phyloP scores from a whole-genome alignment of 495 filamentous ascomycete species.

The Daldinia bambusicola region DNA sequence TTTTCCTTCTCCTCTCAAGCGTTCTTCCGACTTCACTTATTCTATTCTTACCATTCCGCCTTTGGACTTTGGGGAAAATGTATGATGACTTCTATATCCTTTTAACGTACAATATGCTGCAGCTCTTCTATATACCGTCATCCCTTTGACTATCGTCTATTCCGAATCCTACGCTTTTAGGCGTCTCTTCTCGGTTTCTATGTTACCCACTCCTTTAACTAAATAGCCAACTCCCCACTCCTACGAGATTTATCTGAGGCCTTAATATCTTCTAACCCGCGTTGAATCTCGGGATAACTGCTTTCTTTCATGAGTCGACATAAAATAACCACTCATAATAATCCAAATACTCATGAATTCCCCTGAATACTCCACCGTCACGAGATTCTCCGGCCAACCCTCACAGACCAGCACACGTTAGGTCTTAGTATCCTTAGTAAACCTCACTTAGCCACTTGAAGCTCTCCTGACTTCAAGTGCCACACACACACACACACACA shows the following conservation, averaged over 20 bases:
- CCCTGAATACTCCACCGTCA: constrained; percentile 7
- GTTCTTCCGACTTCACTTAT: constrained; percentile 13
- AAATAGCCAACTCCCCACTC: background rate
- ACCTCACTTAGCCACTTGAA: background rate
- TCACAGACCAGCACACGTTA: constrained; percentile 37
- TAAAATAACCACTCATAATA: constrained; percentile 17
- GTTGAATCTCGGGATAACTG: background rate
- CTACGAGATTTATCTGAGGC: background rate
- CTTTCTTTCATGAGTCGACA: constrained; percentile 14
- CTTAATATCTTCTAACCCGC: background rate
- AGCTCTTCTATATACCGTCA: constrained; percentile 33
- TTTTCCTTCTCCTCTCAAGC: constrained; percentile 1
- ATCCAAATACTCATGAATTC: constrained; percentile 22
- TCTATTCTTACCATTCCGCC: constrained; percentile 5
- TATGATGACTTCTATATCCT: constrained; percentile 49
- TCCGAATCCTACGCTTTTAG: constrained; percentile 35
- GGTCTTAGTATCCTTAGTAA: constrained; percentile 16
- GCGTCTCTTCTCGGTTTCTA: constrained; percentile 26
- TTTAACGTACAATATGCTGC: constrained; percentile 36
- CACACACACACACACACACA: no score
- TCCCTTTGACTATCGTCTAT: constrained; percentile 14
- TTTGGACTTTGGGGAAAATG: constrained; percentile 29
- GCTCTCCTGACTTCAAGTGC: background rate
- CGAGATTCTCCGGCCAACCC: background rate
- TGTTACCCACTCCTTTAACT: background rate